Evolutionary conservation across 495 filamentous ascomycete species (phyloP), one percentile per base, ranked within the genome.

Genomic region (Staphylotrichum tortipilum): DNA sequence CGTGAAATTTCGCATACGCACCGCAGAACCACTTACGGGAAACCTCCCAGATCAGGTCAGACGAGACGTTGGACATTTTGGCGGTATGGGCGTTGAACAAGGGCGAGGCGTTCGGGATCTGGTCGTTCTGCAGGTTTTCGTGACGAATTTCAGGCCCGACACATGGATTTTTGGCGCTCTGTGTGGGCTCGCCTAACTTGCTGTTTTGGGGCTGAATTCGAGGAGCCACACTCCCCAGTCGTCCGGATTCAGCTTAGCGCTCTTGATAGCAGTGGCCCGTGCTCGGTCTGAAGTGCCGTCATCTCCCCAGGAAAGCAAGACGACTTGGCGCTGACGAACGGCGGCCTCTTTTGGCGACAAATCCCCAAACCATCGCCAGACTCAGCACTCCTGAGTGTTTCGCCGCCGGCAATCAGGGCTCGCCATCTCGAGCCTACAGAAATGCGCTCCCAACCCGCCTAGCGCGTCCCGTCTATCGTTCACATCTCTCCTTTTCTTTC

Each of bases 21-120:
- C 18, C 14, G 12, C 14, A 23, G 8, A 10, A 23, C 26, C 45
- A 84, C 86, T 63, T 77, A 95, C 89, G 86, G 75, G 80, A 78
- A 69, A 89, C 71, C 77, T 89, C 83, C 89, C 89, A 96, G 77
- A 95, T 74, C 55, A 95, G 79, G 67, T 96, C 89, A 60, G 82
- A 72, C 64, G 88, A 92, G 64, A 94, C 76, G 75, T 85, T 70
- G 45, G 69, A 58, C 76, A 79, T 79, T 57, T 61, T 71, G 64
- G 53, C 54, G 52, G 66, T 57, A 55, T 65, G 53, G 38, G 44
- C 34, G 47, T 54, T 52, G 43, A 44, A 35, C 28, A 52, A n/a
- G n/a, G 48, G 44, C 43, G 39, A 66, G 43, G 44, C 59, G 50
- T 46, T 57, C 37, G 51, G 53, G 61, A 56, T 59, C 63, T 59